Evolutionary conservation across 2,329 filamentous ascomycete species (phyloP), one percentile per base, ranked within the genome.

Genomic region (Aureobasidium musti): DNA sequence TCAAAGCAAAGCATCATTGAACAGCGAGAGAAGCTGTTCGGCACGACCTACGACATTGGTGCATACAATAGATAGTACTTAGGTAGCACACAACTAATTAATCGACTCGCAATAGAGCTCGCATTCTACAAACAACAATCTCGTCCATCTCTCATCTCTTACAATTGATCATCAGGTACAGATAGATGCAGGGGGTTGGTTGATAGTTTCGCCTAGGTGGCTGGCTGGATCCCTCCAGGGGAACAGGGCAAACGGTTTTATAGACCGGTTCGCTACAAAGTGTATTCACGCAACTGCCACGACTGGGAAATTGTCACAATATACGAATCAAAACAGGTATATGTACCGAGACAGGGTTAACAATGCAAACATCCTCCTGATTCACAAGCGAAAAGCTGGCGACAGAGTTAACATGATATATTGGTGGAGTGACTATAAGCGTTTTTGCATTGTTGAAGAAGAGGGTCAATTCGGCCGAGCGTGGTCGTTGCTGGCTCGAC

Each of bases 41-140:
- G 57, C 30, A 47, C 57, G 57, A 61, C 41, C 49, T 61, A 61
- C 57, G 57, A 61, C 57, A 61, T 49, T 52, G 57, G 57, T 61
- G 57, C 57, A 61, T 61, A 61, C 57, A 47, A 49, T 61, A 61
- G 57, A 61, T 61, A 61, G 57, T 47, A 61, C 57, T 65, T 54
- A 49, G 49, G 60, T 61, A 61, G 57, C 57, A 61, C 41, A 49
- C 49, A 30, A 61, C 43, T 61, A 61, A 61, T 61, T 26, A 61
- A 49, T 37, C 57, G 30, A 49, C 57, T 61, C 57, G 57, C 57
- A 47, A 61, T 37, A 61, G 54, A 59, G 54, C 54, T 59, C 54
- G 54, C 54, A 59, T 59, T 45, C 37, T 26, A 28, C 54, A 57
- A 57, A 17, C n/a, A 26, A 43, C 37, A 43, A 17, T 23, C 17